These are phyloP conservation scores for Suillus spraguei DNA, from an alignment of 768 basidiomycete genomes.

Conservation along the genomic window DNA sequence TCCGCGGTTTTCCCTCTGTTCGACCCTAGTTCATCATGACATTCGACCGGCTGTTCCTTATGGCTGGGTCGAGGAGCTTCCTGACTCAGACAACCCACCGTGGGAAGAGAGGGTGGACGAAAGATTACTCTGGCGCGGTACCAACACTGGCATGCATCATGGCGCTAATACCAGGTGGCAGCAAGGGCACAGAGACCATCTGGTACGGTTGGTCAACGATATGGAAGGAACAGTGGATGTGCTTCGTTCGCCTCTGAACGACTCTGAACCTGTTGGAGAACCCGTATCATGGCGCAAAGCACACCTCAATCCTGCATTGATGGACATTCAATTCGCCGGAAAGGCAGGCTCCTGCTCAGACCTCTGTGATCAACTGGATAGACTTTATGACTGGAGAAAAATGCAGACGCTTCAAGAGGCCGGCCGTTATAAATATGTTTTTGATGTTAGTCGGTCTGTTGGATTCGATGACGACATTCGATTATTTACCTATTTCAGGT, in stretches of 20 bases:
- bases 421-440: conserved; percentile 60
- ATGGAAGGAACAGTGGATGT: conserved; percentile 42
- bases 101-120: conserved; percentile 70
- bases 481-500: conserved; percentile 35
- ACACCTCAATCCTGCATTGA: conserved; percentile 52
- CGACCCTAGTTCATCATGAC: conserved; percentile 54
- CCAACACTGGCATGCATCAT: conserved; percentile 66
- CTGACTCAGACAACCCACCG: conserved; percentile 52
- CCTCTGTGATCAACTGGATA: conserved; percentile 47
- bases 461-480: background rate
- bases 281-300: conserved; percentile 38
- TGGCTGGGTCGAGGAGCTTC: conserved; percentile 46
- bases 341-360: conserved; percentile 15
- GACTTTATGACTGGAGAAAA: conserved; percentile 52
- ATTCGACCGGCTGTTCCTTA: conserved; percentile 53
- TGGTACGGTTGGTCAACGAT: conserved; percentile 47
- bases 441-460: conserved; percentile 45
- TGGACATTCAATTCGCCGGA: conserved; percentile 63
- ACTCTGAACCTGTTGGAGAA: conserved; percentile 36
- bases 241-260: conserved; percentile 34
- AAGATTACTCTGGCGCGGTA: conserved; percentile 71
- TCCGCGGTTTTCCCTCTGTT: conserved; percentile 56
- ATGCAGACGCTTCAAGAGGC: conserved; percentile 48
- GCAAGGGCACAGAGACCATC: conserved; percentile 49
- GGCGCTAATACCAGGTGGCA: conserved; percentile 45